Percentiles rank a stretch among this genome's conserved stretches.
phyloP scores from a whole-genome alignment of 768 basidiomycete genomes.

The Tremella yokohamensis region DNA sequence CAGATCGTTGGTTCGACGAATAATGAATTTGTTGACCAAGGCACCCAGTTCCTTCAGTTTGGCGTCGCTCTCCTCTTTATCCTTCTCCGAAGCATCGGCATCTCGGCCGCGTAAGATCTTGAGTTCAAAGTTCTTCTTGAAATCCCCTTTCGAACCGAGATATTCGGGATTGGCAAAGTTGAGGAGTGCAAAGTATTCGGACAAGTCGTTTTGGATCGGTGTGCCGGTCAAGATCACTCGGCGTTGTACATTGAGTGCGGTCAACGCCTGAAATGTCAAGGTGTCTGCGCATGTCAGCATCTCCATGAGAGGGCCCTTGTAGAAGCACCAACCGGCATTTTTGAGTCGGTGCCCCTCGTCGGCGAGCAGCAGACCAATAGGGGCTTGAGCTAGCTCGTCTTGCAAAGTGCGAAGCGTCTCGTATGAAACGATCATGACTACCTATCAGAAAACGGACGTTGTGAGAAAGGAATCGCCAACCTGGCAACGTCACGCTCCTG shows the following conservation, averaged over 20 bases:
- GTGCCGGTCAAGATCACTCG: conserved; percentile 93
- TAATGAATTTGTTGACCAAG: conserved; percentile 88
- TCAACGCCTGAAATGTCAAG: conserved; percentile 78
- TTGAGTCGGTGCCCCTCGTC: conserved; percentile 97
- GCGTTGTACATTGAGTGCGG: conserved; percentile 75
- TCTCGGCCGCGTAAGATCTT: conserved; percentile 86
- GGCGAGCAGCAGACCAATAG: conserved; percentile 86
- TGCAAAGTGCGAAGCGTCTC: conserved; percentile 84
- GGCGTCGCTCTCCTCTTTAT: conserved; percentile 76
- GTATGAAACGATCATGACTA: conserved; percentile 98
- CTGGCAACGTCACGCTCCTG: conserved; percentile 85
- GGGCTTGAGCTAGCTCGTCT: conserved; percentile 69
- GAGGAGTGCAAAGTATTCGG: conserved; percentile 88
- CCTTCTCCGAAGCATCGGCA: conserved; percentile 71
- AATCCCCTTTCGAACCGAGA: conserved; percentile 80
- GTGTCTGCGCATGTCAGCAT: conserved; percentile 59
- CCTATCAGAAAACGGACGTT: background rate
- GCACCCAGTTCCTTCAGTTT: conserved; percentile 86
- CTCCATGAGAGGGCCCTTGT: background rate
- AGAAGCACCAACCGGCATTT: conserved; percentile 68
- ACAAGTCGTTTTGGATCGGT: conserved; percentile 87
- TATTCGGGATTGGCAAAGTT: conserved; percentile 91
- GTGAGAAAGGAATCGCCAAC: conserved; percentile 53
- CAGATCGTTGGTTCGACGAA: conserved; percentile 86
- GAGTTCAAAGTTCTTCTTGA: conserved; percentile 92